Base-by-base conservation (phyloP, 129 eudicot genomes). In the Ambrosia artemisiifolia region DNA sequence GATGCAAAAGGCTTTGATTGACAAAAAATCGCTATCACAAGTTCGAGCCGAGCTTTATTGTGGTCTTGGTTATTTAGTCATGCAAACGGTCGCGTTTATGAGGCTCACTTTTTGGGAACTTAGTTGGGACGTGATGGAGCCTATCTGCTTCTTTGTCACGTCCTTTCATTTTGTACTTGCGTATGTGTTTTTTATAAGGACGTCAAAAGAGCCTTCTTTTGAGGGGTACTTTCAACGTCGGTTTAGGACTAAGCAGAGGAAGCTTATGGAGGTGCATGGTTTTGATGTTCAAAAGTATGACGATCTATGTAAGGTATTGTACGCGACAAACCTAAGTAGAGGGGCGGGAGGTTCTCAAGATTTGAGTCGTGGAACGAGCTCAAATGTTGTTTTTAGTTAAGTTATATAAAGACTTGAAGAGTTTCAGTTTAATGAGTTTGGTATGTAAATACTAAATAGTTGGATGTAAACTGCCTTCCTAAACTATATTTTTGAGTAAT, bases 71-170 rank as follows among this genome's bases (percentile, higher is more conserved):
- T 86, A 80, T 69, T 49, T 88, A 11, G 68, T 77, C 0, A 11
- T 84, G 36, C 97, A 92, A 72, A 84, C 94, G 42, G 11, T 81
- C 83, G 96, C 80, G 67, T 88, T 92, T 24, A 86, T 88, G 88
- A 92, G 96, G 85, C 84, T 88, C 1, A 92, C 94, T 0, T 92
- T 86, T 63, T 92, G 96, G 94, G 97, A 92, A 60, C 86, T 92
- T 4, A 80, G 79, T 71, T 92, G 97, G 97, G 96, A 92, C 62
- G 96, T 92, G 69, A 92, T 92, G 97, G 97, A 92, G 84, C 97
- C 97, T 57, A 83, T 92, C 40, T 92, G 96, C 62, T 92, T 92
- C 82, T 92, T 88, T 72, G 84, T 79, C n/a, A 81, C 97, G 14
- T 92, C 97, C 0, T 66, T 88, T 44, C 88, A 92, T 75, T 88